A percentile compares a stretch with the other conserved stretches of the same genome.
Evolutionary conservation across 495 filamentous ascomycete species (phyloP).

Genomic region (Daldinia concentrica): DNA sequence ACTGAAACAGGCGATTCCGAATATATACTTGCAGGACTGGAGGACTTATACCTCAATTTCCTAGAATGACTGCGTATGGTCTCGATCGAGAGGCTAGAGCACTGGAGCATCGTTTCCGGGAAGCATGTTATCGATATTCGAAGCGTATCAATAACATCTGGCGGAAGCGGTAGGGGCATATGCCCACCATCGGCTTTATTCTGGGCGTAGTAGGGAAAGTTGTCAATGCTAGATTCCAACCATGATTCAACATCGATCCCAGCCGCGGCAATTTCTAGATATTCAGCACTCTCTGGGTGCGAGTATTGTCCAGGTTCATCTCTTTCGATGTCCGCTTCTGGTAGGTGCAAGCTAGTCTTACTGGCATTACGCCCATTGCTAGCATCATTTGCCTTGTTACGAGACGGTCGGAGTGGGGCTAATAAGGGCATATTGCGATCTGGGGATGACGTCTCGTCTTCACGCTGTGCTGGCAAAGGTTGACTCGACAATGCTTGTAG

Average conservation of each 20-base stretch:
- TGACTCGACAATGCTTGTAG: constrained; percentile 5
- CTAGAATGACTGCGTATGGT: constrained; percentile 57
- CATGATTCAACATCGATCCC: constrained; percentile 45
- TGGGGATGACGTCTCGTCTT: constrained; percentile 1
- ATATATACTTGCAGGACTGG: constrained; percentile 29
- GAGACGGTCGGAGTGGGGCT: not conserved
- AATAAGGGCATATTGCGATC: constrained; percentile 5
- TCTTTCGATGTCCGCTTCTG: not conserved
- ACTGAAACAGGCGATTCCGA: constrained; percentile 25
- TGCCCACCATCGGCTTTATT: constrained; percentile 28
- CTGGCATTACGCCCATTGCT: not conserved
- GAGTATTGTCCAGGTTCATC: constrained; percentile 5
- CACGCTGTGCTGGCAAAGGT: constrained; percentile 1
- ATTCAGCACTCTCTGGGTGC: constrained; percentile 6
- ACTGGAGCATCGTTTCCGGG: constrained; percentile 58
- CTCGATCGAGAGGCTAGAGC: constrained; percentile 56
- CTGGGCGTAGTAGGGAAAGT: constrained; percentile 43
- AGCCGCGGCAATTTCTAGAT: constrained; percentile 32
- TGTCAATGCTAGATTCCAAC: constrained; percentile 39
- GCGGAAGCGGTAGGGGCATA: constrained; percentile 50
- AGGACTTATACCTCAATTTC: constrained; percentile 48
- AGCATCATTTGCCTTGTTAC: not conserved
- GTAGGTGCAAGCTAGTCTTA: not conserved
- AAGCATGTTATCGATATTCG: constrained; percentile 54
- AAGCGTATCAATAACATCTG: constrained; percentile 54